Evolutionary conservation across 371 early-diverging fungal species (phyloP), one percentile per base, ranked within the genome.

Genomic region (Basidiobolus meristosporus): DNA sequence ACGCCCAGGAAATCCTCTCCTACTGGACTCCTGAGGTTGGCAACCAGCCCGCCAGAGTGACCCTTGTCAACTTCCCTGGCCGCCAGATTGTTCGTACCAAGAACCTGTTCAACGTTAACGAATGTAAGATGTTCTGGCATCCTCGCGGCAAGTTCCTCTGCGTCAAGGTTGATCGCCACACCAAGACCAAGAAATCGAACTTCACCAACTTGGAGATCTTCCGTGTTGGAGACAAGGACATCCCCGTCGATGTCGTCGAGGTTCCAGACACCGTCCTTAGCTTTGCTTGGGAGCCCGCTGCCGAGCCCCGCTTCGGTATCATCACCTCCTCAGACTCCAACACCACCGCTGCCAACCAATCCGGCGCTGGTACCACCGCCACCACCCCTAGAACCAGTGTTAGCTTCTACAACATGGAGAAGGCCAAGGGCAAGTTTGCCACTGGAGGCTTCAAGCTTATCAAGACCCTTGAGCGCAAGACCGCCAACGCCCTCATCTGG

Each of bases 1-100:
- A 65, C 23, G 65, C 67, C 44, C 82, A 85, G 33, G 68, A 87
- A 54, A 53, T 82, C 44, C 48, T 98, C 36, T 79, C 83, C 20
- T 96, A 84, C 68, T 98, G 95, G 95, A 88, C 87, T 19, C 92
- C 92, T 31, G 95, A 92, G 55, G 63, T 69, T 28, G 89, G 79
- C 44, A 90, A 95, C 62, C 88, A 83, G 50, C 98, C 98, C 43
- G 96, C 96, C 6, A 75, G 93, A 55, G 90, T 96, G 18, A 82
- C 86, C n/a, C 55, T 97, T 40, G 60, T 90, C 54, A 54, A 63
- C 34, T 55, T 96, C 21, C 96, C 95, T 12, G 57, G 51, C 51
- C 75, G 81, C 54, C 75, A 83, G 40, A 71, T 90, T 39, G 49
- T 92, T 31, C 82, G 92, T 36, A 90, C 90, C 43, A 98, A 95